phyloP scores from a whole-genome alignment of 1,139 yeast genomes.

The Torulaspora pretoriensis region DNA sequence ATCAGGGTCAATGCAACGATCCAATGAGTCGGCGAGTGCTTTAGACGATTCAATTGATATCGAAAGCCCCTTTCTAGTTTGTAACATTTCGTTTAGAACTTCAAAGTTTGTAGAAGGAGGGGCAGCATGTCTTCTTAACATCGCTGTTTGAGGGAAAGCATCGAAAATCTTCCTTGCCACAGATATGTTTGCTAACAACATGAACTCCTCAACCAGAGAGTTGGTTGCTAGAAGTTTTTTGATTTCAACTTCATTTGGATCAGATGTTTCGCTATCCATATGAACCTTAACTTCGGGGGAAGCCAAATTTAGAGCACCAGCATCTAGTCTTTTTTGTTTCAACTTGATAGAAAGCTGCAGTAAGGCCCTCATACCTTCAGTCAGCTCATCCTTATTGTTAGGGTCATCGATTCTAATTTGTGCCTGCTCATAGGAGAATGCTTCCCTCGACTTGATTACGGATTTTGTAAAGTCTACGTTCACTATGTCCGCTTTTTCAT shows the following conservation, averaged over 20 bases:
- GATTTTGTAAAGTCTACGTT: constrained; percentile 80
- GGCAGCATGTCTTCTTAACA: constrained; percentile 94
- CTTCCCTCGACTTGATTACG: constrained; percentile 85
- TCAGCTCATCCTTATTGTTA: constrained; percentile 74
- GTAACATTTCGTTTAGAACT: constrained; percentile 78
- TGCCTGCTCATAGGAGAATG: constrained; percentile 92
- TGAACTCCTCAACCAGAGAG: constrained; percentile 95
- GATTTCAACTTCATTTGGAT: constrained; percentile 93
- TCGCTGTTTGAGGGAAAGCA: constrained; percentile 95
- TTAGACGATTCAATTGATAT: constrained; percentile 82
- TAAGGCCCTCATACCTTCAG: constrained; percentile 83
- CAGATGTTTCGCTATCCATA: constrained; percentile 95
- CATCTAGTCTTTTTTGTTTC: constrained; percentile 80
- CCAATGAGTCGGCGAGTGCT: constrained; percentile 90
- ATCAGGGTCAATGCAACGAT: constrained; percentile 71
- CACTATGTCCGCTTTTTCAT: constrained; percentile 81
- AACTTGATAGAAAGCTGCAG: constrained; percentile 73
- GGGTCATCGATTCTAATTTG: constrained; percentile 85
- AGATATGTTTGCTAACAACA: constrained; percentile 94
- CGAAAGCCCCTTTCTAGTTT: constrained; percentile 74
- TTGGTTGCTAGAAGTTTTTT: constrained; percentile 85
- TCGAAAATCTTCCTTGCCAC: constrained; percentile 92
- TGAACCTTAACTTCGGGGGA: constrained; percentile 98
- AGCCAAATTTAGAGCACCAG: constrained; percentile 95
- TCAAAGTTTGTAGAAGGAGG: constrained; percentile 96